Base-by-base conservation (phyloP, 2,329 filamentous ascomycete species). In the Bipolaris victoriae region DNA sequence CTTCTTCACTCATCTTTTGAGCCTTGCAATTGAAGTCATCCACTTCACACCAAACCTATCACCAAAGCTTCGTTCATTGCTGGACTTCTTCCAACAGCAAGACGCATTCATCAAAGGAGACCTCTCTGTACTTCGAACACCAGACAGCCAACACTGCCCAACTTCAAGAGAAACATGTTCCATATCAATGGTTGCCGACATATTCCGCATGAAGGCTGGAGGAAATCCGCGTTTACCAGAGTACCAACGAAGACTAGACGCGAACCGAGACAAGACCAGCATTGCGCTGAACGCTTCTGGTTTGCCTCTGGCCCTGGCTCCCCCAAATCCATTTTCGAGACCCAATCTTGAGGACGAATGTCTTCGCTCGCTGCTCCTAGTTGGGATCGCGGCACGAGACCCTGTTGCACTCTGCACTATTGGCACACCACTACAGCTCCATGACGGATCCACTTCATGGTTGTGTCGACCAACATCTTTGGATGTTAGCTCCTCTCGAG, bases 231-330 rank as follows among this genome's bases (percentile, higher is more conserved):
- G 72, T 20, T 63, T 80, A 33, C 77, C 78, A 22, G 73, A 74
- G 36, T 72, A 76, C 52, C 66, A 78, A 39, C 65, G 77, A 29
- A 66, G 73, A 31, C 71, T 79, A 3, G 77, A 79, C 55, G 78
- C 78, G 5, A 75, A 78, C 46, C 77, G 78, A 49, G 78, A 80
- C 65, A 79, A 79, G 59, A 73, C 76, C 1, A 73, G 74, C 16
- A 79, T 80, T 55, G 74, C 76, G 16, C 64, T 80, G 9, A 79
- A 77, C 48, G 72, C 73, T 9, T 74, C 76, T 54, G 74, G 76
- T 13, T 68, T 77, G 24, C 78, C 78, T 7, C 57, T 80, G 26
- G 72, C 71, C 3, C 58, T 79, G 1, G 71, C 69, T 31, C 67
- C 75, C 9, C 54, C 64, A 3, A 68, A 62, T 20, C 59, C 67